These are phyloP conservation scores for Durotheca rogersii DNA, from an alignment of 495 filamentous ascomycete species.

Conservation along the genomic window DNA sequence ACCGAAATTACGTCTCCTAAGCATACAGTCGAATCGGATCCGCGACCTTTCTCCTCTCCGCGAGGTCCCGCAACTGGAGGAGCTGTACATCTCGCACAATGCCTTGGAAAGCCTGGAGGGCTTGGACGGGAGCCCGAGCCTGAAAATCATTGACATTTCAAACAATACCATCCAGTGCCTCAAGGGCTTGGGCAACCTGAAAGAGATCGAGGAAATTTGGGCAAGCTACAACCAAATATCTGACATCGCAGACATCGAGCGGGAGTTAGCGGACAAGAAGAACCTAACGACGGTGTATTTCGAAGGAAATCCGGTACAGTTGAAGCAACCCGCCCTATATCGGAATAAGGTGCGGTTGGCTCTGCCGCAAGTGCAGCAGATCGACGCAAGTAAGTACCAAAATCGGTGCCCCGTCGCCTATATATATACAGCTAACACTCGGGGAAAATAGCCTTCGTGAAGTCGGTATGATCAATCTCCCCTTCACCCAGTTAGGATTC, in stretches of 20 bases:
- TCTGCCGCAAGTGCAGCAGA: slow-evolving; percentile 83
- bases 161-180: slow-evolving; percentile 82
- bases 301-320: slow-evolving; percentile 91
- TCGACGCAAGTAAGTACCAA: slow-evolving; percentile 90
- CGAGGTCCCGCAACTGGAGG: slow-evolving; percentile 76
- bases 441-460: slow-evolving; percentile 43
- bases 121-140: slow-evolving; percentile 65
- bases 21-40: slow-evolving; percentile 96
- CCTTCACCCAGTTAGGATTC: background rate
- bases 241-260: slow-evolving; percentile 82
- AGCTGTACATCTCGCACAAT: slow-evolving; percentile 98
- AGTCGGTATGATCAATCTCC: slow-evolving; percentile 9
- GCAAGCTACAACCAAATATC: slow-evolving; percentile 82
- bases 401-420: too few relatives aligned
- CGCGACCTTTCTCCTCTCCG: slow-evolving; percentile 73
- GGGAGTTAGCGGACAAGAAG: slow-evolving; percentile 73
- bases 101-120: slow-evolving; percentile 75
- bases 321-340: slow-evolving; percentile 71
- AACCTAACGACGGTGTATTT: slow-evolving; percentile 91
- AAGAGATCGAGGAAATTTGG: slow-evolving; percentile 86
- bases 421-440: slow-evolving; percentile 36
- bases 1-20: slow-evolving; percentile 80
- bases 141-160: slow-evolving; percentile 84
- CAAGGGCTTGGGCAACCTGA: slow-evolving; percentile 65
- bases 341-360: slow-evolving; percentile 89